phyloP scores from a whole-genome alignment of 495 filamentous ascomycete genomes.

The Aspergillus campestris region DNA sequence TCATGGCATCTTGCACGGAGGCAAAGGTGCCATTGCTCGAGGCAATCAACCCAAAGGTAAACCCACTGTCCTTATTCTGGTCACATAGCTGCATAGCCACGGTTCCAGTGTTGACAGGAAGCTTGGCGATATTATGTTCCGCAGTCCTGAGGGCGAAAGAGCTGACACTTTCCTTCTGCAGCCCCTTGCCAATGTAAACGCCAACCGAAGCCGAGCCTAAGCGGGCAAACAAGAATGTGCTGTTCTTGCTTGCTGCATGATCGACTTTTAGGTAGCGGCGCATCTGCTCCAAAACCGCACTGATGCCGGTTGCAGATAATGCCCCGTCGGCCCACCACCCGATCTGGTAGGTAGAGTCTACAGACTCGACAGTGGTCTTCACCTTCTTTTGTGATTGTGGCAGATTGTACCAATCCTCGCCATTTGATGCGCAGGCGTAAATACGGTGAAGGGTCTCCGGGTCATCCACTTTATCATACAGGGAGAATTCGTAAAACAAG shows the following conservation, averaged over 20 bases:
- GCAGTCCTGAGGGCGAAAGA: constrained; percentile 13
- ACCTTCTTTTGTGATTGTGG: constrained; percentile 1
- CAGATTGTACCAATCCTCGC: constrained; percentile 15
- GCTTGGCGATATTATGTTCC: constrained; percentile 8
- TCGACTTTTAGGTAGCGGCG: constrained; percentile 15
- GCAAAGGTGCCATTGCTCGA: constrained; percentile 23
- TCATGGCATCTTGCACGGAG: constrained; percentile 22
- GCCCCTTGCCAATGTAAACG: constrained; percentile 20
- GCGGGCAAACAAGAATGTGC: constrained; percentile 10
- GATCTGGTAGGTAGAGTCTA: constrained; percentile 15
- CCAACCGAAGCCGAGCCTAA: constrained; percentile 14
- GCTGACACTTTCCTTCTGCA: constrained; percentile 16
- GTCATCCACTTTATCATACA: constrained; percentile 26
- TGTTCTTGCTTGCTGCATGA: constrained; percentile 6
- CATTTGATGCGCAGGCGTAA: constrained; percentile 23
- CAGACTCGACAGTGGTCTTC: neutral
- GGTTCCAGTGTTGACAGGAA: constrained; percentile 7
- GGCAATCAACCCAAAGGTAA: constrained; percentile 26
- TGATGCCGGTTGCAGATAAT: constrained; percentile 4
- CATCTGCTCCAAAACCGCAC: constrained; percentile 15
- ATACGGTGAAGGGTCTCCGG: constrained; percentile 15
- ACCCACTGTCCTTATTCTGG: constrained; percentile 11
- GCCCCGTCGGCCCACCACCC: constrained; percentile 16
- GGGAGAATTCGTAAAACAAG: constrained; percentile 23
- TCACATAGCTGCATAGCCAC: constrained; percentile 32